Conservation (phyloP, 208 protist genomes). For the Wallacemonas sp. region DNA sequence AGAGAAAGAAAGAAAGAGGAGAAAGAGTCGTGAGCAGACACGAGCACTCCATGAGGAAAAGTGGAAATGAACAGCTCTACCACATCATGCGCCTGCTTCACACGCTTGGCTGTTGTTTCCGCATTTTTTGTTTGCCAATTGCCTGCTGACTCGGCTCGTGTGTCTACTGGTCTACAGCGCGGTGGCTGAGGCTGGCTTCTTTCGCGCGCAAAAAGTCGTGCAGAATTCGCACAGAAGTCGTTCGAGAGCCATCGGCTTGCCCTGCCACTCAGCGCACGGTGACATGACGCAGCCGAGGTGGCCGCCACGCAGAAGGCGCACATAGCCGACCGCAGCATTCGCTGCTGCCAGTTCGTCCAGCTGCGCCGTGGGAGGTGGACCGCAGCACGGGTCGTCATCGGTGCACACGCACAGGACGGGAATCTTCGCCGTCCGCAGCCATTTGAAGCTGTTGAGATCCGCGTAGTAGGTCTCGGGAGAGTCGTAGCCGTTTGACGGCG, state of each 20-base stretch:
- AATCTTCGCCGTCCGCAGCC: constrained; percentile 46
- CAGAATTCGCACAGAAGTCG: constrained; percentile 26
- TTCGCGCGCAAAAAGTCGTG: constrained; percentile 8
- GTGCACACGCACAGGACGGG: constrained; percentile 66
- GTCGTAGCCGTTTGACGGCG: constrained; percentile 56
- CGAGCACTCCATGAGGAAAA: too few species aligned
- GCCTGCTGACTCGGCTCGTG: neutral
- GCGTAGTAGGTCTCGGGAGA: constrained; percentile 64
- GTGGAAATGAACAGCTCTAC: too few species aligned
- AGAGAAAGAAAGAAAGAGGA: neutral
- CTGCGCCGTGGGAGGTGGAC: constrained; percentile 27
- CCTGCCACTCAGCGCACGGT: constrained; percentile 40
- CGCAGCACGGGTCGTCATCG: constrained; percentile 61
- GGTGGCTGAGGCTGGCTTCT: neutral
- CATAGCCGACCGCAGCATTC: constrained; percentile 43
- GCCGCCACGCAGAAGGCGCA: constrained; percentile 53
- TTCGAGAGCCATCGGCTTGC: constrained; percentile 45
- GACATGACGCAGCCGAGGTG: constrained; percentile 61
- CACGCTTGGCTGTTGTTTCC: neutral
- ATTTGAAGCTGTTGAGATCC: constrained; percentile 46
- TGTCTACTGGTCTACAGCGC: neutral
- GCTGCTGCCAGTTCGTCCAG: constrained; percentile 33
- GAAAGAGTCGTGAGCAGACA: neutral
- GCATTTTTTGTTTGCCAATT: neutral
- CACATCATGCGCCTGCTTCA: too few species aligned